Percentiles rank a stretch among this genome's conserved stretches.
Evolutionary conservation across 495 filamentous ascomycete genomes (phyloP).

Genomic region (Penicillium herquei): DNA sequence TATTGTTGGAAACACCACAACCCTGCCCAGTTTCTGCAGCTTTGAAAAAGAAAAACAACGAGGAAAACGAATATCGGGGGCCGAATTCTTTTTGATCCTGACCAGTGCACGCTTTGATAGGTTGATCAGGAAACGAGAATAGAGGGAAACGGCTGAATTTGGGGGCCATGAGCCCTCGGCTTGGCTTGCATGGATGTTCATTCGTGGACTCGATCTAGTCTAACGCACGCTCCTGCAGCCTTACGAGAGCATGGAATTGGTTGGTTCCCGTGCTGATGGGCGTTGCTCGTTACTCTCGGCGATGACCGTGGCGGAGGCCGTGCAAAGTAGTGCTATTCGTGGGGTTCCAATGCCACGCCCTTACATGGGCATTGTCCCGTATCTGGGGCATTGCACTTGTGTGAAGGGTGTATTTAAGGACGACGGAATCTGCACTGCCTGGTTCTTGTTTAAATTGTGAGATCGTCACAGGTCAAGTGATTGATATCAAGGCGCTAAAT

Average conservation of each 20-base stretch:
- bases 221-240: conserved; percentile 28
- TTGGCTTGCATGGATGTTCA: conserved; percentile 4
- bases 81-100: neutral
- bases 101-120: neutral
- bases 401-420: too few species aligned
- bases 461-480: too few species aligned
- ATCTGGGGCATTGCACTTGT: too few species aligned
- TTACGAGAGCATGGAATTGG: conserved; percentile 13
- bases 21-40: conserved; percentile 9
- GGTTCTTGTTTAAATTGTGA: too few species aligned
- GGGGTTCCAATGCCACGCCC: neutral
- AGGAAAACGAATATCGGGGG: neutral
- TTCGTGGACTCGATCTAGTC: conserved; percentile 11
- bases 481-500: too few species aligned
- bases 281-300: conserved; percentile 7
- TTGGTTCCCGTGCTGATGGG: conserved; percentile 5
- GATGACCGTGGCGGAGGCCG: conserved; percentile 8
- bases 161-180: conserved; percentile 18
- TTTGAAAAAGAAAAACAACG: neutral
- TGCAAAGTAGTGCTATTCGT: neutral
- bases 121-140: neutral
- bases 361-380: too few species aligned
- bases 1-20: conserved; percentile 16
- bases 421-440: too few species aligned
- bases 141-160: conserved; percentile 14